These are phyloP conservation scores for Moesziomyces globuligerus DNA, from an alignment of 1,284 basidiomycete species.

Conservation along the genomic window DNA sequence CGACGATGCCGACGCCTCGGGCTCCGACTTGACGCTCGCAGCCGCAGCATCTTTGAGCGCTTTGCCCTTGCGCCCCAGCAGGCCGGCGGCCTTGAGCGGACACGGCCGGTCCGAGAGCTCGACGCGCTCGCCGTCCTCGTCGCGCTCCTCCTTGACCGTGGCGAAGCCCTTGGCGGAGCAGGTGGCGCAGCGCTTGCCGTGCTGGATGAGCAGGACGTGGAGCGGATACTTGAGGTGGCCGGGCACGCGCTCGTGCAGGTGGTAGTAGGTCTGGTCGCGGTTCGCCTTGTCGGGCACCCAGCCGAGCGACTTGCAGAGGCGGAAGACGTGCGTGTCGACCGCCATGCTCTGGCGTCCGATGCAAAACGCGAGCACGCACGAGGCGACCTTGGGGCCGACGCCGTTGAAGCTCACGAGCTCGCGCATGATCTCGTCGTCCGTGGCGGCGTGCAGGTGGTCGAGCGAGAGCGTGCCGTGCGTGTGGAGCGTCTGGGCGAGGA, in stretches of 20 bases:
- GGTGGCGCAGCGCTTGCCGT: conserved; percentile 69
- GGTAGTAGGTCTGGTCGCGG: conserved; percentile 76
- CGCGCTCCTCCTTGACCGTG: conserved; percentile 61
- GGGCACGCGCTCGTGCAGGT: conserved; percentile 76
- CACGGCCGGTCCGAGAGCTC: conserved; percentile 17
- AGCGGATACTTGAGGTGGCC: conserved; percentile 76
- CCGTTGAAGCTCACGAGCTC: conserved; percentile 69
- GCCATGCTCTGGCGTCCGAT: conserved; percentile 78
- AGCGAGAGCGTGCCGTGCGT: conserved; percentile 65
- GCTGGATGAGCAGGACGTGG: conserved; percentile 77
- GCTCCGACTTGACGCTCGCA: conserved; percentile 7
- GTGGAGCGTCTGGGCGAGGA: conserved; percentile 39
- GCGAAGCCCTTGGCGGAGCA: conserved; percentile 66
- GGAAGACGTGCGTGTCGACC: conserved; percentile 76
- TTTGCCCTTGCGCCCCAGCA: conserved; percentile 47
- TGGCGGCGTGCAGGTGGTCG: conserved; percentile 68
- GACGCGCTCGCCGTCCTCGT: conserved; percentile 9
- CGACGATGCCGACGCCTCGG: not conserved
- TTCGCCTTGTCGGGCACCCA: conserved; percentile 76
- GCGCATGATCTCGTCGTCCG: conserved; percentile 76
- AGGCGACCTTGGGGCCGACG: conserved; percentile 81
- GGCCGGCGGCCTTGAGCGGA: conserved; percentile 41
- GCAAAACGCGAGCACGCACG: conserved; percentile 81
- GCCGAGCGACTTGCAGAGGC: conserved; percentile 75
- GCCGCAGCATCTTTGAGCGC: conserved; percentile 41